Evolutionary conservation across 2,329 filamentous ascomycete genomes (phyloP).

Genomic region (Parastagonospora nodorum): DNA sequence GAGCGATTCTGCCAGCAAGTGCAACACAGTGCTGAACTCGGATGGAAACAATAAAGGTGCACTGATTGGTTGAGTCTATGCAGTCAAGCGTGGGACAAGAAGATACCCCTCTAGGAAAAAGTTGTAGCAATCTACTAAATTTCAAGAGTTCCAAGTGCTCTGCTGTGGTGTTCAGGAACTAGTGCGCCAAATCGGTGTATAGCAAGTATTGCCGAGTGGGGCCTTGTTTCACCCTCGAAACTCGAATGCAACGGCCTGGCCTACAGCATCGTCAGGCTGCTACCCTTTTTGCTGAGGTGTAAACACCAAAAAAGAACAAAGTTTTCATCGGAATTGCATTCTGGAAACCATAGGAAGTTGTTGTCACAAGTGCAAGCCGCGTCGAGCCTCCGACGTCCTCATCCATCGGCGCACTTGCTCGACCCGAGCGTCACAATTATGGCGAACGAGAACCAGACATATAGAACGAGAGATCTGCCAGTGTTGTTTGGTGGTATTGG

Average conservation of each 20-base stretch:
- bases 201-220: neutral
- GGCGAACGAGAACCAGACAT: too few species aligned
- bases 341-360: too few species aligned
- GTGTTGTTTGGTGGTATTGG: neutral
- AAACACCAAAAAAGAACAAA: neutral
- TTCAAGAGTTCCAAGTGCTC: neutral
- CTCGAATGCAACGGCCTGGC: neutral
- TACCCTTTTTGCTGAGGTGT: neutral
- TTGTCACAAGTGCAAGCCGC: too few species aligned
- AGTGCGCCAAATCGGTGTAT: too few species aligned
- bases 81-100: too few species aligned
- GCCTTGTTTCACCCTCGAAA: constrained; percentile 2
- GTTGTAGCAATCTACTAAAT: neutral
- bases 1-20: constrained; percentile 20
- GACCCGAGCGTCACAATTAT: neutral
- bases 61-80: neutral
- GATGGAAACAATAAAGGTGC: constrained; percentile 1
- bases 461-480: too few species aligned
- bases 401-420: neutral
- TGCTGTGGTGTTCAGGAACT: neutral
- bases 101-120: too few species aligned
- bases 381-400: too few species aligned
- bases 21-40: constrained; percentile 36
- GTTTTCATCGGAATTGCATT: too few species aligned
- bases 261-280: neutral